phyloP scores from a whole-genome alignment of 2,329 filamentous ascomycete species.

The Hirsutella rhossiliensis region DNA sequence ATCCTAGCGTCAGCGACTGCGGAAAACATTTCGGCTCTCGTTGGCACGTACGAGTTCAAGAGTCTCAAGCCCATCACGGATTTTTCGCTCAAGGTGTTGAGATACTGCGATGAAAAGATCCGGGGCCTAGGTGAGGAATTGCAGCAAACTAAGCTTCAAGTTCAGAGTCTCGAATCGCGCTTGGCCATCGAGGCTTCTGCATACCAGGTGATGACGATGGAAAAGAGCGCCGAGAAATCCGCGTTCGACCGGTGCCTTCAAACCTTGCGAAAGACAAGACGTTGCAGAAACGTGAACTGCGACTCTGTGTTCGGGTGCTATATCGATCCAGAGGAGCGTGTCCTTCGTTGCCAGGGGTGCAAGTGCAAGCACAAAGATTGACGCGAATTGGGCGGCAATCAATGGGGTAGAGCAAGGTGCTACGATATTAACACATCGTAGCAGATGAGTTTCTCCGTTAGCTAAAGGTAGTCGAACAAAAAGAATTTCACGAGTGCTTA shows the following conservation, averaged over 20 bases:
- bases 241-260: background rate
- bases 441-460: too few species aligned
- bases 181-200: background rate
- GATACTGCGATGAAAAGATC: background rate
- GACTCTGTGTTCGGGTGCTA: background rate
- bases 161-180: background rate
- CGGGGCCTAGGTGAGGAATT: background rate
- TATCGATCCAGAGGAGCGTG: background rate
- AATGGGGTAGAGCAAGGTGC: too few species aligned
- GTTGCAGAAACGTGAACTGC: background rate
- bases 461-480: too few species aligned
- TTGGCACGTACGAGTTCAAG: background rate
- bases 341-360: background rate
- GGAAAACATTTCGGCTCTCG: background rate
- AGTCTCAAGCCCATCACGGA: background rate
- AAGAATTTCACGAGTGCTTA: too few species aligned
- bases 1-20: background rate
- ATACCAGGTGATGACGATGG: background rate
- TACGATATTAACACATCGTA: too few species aligned
- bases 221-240: background rate
- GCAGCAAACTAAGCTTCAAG: background rate
- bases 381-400: too few species aligned
- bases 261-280: background rate
- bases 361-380: background rate
- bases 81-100: background rate